A percentile compares a stretch with the other conserved stretches of the same genome.
Evolutionary conservation across 805 yeast genomes (phyloP).

Genomic region (Cyberlindnera mycetangii): DNA sequence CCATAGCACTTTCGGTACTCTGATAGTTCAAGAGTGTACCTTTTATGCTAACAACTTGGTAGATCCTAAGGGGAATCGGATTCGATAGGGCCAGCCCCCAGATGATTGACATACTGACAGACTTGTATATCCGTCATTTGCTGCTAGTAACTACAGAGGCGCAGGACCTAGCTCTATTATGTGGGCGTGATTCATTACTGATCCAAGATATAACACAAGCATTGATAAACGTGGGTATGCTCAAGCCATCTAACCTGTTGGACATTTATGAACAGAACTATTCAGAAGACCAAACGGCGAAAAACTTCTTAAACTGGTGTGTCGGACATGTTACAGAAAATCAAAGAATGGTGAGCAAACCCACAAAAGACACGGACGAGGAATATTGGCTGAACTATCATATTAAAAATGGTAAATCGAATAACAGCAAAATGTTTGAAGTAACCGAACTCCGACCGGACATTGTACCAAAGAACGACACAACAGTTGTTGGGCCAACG

Average conservation of each 20-base stretch:
- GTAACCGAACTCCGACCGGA: constrained; percentile 20
- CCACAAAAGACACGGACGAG: constrained; percentile 28
- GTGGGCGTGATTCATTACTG: constrained; percentile 44
- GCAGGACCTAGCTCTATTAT: constrained; percentile 43
- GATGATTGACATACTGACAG: constrained; percentile 74
- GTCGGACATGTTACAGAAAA: constrained; percentile 43
- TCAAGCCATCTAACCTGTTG: constrained; percentile 54
- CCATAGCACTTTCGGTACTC: no score
- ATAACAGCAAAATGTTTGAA: constrained; percentile 21
- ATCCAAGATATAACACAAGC: constrained; percentile 74
- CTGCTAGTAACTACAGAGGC: constrained; percentile 51
- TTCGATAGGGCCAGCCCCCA: constrained; percentile 75
- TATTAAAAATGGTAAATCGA: constrained; percentile 29
- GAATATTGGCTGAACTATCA: constrained; percentile 36
- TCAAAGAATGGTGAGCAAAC: constrained; percentile 36
- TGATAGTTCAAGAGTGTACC: no score
- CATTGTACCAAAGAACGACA: constrained; percentile 14
- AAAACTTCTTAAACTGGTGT: constrained; percentile 56
- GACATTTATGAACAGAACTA: constrained; percentile 53
- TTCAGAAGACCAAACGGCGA: constrained; percentile 45
- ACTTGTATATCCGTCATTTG: constrained; percentile 65
- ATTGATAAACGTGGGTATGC: constrained; percentile 56
- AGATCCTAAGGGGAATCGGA: constrained; percentile 75
- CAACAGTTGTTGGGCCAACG: constrained; percentile 19
- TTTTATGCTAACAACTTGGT: not conserved